phyloP scores from a whole-genome alignment of 2,329 filamentous ascomycete genomes.

The Exophiala sp. region DNA sequence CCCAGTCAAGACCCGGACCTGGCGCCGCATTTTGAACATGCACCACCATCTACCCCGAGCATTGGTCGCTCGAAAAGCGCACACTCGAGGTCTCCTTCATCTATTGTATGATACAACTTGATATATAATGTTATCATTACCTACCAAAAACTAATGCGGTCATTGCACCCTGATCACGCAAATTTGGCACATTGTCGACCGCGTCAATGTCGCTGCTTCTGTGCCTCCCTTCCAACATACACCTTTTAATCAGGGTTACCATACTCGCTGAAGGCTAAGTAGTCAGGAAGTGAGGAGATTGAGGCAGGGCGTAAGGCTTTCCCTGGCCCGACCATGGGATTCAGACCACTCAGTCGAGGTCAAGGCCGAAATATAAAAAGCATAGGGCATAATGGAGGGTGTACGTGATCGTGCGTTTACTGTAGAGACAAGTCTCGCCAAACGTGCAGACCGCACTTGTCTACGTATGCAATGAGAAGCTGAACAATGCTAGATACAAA shows the following conservation, averaged over 20 bases:
- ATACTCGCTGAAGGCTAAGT: no score
- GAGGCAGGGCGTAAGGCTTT: no score
- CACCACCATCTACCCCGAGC: conserved; percentile 30
- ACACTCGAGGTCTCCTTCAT: conserved; percentile 21
- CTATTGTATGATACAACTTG: conserved; percentile 7
- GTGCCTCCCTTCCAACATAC: no score
- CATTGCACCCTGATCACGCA: neutral
- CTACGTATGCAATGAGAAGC: neutral
- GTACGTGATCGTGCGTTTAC: neutral
- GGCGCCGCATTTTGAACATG: conserved; percentile 43
- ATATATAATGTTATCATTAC: neutral
- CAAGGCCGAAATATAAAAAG: no score
- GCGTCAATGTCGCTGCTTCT: no score
- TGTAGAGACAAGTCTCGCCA: neutral
- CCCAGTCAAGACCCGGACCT: conserved; percentile 48
- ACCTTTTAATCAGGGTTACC: no score
- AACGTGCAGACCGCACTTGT: conserved; percentile 4
- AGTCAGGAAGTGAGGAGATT: no score
- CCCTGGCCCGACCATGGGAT: no score
- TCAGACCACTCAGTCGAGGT: conserved; percentile 1
- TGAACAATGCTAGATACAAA: conserved; percentile 1
- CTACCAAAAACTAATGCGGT: neutral
- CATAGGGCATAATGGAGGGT: neutral
- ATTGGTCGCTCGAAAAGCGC: conserved; percentile 15
- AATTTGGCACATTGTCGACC: neutral